Conservation (phyloP, 768 basidiomycete species). For the Pleurotus giganteus region DNA sequence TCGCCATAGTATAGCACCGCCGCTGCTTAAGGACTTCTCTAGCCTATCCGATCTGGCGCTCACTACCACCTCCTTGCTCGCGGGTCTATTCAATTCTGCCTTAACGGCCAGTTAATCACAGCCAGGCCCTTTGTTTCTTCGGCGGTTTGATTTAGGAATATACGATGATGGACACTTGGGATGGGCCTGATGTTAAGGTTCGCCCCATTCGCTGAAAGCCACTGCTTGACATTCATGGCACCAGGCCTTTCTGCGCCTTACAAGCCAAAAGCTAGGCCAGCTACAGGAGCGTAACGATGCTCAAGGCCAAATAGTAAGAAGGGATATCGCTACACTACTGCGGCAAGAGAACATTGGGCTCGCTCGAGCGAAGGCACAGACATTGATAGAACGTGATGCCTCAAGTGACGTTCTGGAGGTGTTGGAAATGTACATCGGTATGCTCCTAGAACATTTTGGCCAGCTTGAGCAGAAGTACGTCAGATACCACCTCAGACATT, state of each 20-base stretch:
- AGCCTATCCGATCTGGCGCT: no score
- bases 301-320: slow-evolving; percentile 56
- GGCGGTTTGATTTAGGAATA: no score
- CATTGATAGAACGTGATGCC: slow-evolving; percentile 60
- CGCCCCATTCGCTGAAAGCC: slow-evolving; percentile 6
- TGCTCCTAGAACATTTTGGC: slow-evolving; percentile 53
- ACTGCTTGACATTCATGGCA: slow-evolving; percentile 4
- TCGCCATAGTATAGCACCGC: no score
- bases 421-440: slow-evolving; percentile 65
- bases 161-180: slow-evolving; percentile 3
- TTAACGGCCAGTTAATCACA: no score
- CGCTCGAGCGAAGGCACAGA: slow-evolving; percentile 73
- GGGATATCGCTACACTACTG: slow-evolving; percentile 67
- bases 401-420: slow-evolving; percentile 61
- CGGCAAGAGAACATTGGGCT: slow-evolving; percentile 58
- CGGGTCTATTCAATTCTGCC: not conserved
- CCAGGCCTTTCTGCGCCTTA: slow-evolving; percentile 61
- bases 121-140: no score
- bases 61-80: not conserved
- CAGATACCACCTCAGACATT: not conserved
- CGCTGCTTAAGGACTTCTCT: no score
- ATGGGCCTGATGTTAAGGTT: slow-evolving; percentile 13
- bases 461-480: slow-evolving; percentile 54
- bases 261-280: slow-evolving; percentile 66
- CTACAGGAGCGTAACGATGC: slow-evolving; percentile 70